These are phyloP conservation scores for Candida stauntonica DNA, from an alignment of 805 yeast species.

Conservation along the genomic window DNA sequence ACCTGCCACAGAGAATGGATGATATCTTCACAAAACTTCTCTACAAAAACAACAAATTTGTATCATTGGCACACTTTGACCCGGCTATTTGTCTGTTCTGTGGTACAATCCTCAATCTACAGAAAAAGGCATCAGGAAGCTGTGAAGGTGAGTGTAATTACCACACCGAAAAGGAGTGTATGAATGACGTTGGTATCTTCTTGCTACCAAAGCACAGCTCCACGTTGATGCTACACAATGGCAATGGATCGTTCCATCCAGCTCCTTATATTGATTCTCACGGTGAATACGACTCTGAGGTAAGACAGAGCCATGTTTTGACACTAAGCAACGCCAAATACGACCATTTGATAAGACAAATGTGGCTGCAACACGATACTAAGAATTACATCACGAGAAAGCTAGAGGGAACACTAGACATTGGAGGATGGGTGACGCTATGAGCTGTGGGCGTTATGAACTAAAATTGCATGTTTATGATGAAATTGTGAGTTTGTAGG, in stretches of 20 bases:
- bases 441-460: conserved; percentile 26
- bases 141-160: conserved; percentile 73
- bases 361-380: conserved; percentile 78
- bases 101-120: conserved; percentile 64
- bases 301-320: conserved; percentile 68
- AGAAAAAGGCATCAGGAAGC: conserved; percentile 51
- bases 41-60: conserved; percentile 39
- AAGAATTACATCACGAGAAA: conserved; percentile 75
- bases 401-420: conserved; percentile 73
- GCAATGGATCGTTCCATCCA: conserved; percentile 77
- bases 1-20: conserved; percentile 65
- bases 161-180: conserved; percentile 62
- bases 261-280: conserved; percentile 84
- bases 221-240: conserved; percentile 58
- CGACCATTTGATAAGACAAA: conserved; percentile 54
- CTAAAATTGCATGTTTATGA: no score
- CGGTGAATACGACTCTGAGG: conserved; percentile 78
- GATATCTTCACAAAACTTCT: conserved; percentile 59
- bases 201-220: conserved; percentile 67
- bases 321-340: conserved; percentile 59
- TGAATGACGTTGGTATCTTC: conserved; percentile 65
- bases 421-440: conserved; percentile 94
- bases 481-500: no score
- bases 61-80: conserved; percentile 44
- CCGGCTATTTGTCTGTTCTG: conserved; percentile 89